A percentile compares a stretch with the other conserved stretches of the same genome.
Conservation (phyloP, 1,284 basidiomycete genomes). For the Hymenochaete sp. region DNA sequence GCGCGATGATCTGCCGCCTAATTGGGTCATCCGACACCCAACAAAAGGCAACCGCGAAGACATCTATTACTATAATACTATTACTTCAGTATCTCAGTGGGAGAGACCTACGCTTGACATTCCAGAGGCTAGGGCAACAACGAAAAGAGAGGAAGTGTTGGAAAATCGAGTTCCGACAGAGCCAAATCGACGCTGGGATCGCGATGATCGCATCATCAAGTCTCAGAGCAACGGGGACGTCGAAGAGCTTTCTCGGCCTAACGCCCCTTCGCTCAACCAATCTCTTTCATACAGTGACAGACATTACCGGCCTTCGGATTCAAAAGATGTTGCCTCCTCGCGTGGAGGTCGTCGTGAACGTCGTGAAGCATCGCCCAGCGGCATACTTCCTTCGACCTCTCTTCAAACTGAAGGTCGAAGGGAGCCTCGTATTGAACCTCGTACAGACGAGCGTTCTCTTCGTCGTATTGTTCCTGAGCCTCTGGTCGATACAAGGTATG, state of each 20-base stretch:
- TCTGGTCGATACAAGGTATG: neutral
- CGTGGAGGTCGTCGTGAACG: slow-evolving; percentile 2
- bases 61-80: slow-evolving; percentile 52
- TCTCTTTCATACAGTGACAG: slow-evolving; percentile 10
- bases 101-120: slow-evolving; percentile 38
- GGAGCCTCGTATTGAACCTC: neutral
- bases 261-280: neutral
- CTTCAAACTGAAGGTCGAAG: neutral
- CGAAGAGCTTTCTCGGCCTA: slow-evolving; percentile 5
- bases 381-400: neutral
- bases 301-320: slow-evolving; percentile 13
- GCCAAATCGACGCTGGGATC: slow-evolving; percentile 1
- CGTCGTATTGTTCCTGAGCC: slow-evolving; percentile 1
- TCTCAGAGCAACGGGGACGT: slow-evolving; percentile 3
- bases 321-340: neutral
- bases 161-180: slow-evolving; percentile 11
- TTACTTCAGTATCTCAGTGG: slow-evolving; percentile 55
- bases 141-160: too few species aligned
- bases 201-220: neutral
- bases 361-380: neutral
- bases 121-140: too few species aligned
- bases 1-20: slow-evolving; percentile 39
- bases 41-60: slow-evolving; percentile 35
- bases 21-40: slow-evolving; percentile 44
- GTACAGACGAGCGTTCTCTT: neutral